A percentile compares a stretch with the other conserved stretches of the same genome.
Conservation (phyloP, 192 early-diverging fungal genomes). For the Linnemannia zychae region DNA sequence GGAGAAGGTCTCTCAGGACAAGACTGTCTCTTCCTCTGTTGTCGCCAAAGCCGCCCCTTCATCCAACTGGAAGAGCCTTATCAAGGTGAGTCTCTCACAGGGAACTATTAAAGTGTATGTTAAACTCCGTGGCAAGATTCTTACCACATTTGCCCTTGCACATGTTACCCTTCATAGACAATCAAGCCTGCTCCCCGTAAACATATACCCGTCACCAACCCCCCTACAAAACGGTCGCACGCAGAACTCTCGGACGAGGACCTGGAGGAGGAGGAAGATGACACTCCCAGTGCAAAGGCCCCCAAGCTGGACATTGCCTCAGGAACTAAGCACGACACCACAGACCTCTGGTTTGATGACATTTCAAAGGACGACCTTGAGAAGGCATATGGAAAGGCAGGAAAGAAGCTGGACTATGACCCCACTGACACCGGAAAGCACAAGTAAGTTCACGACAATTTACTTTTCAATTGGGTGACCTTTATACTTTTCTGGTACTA, state of each 20-base stretch:
- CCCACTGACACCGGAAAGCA: constrained; percentile 57
- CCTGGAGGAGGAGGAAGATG: constrained; percentile 47
- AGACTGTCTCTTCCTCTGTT: constrained; percentile 29
- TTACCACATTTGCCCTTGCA: neutral
- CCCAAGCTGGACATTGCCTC: constrained; percentile 4
- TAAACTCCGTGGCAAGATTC: neutral
- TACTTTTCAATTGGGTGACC: neutral
- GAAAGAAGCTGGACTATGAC: constrained; percentile 40
- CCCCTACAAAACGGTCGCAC: constrained; percentile 26
- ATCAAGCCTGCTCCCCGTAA: constrained; percentile 51
- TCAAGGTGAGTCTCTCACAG: constrained; percentile 39
- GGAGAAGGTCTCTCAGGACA: constrained; percentile 22
- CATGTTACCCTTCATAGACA: constrained; percentile 16
- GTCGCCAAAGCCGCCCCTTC: constrained; percentile 55
- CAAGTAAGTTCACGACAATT: constrained; percentile 22
- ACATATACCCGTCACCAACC: constrained; percentile 31
- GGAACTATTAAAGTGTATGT: neutral
- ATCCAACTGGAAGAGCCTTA: constrained; percentile 66
- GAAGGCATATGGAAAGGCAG: constrained; percentile 58
- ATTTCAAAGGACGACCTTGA: constrained; percentile 63
- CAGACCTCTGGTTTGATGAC: constrained; percentile 69
- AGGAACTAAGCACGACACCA: constrained; percentile 49
- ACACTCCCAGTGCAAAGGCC: constrained; percentile 10
- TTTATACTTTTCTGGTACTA: neutral
- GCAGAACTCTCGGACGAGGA: constrained; percentile 32